phyloP scores from a whole-genome alignment of 2,329 filamentous ascomycete species.

The Colletotrichum somersetense region DNA sequence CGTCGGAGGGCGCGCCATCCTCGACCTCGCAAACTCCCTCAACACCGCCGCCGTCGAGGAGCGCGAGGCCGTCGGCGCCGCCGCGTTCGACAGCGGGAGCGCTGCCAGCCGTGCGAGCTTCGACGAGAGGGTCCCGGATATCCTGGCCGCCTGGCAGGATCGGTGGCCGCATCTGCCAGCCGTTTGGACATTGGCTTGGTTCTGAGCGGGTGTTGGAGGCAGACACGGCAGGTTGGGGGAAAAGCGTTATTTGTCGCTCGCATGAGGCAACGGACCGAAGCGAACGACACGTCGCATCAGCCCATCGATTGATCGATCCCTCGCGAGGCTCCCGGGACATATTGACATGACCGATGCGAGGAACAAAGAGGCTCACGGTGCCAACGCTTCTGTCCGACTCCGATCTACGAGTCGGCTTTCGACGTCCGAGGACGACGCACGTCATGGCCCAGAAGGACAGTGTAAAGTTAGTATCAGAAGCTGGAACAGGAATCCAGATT shows the following conservation, averaged over 20 bases:
- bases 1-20: slow-evolving; percentile 89
- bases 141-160: slow-evolving; percentile 94
- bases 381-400: background rate
- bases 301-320: background rate
- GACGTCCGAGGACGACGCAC: background rate
- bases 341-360: background rate
- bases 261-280: no score
- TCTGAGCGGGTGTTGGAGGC: slow-evolving; percentile 62
- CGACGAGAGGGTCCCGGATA: slow-evolving; percentile 92
- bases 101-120: slow-evolving; percentile 80
- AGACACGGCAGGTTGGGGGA: background rate
- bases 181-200: slow-evolving; percentile 95
- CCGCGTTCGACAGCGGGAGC: slow-evolving; percentile 77
- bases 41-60: slow-evolving; percentile 86
- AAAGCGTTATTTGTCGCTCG: no score
- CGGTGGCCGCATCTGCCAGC: slow-evolving; percentile 92
- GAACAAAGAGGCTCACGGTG: no score
- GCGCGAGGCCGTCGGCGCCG: slow-evolving; percentile 72
- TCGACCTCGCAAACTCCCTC: slow-evolving; percentile 88
- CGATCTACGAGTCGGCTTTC: background rate
- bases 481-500: background rate
- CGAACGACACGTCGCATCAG: background rate
- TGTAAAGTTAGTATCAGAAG: background rate
- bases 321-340: background rate
- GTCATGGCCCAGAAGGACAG: background rate